Base-by-base conservation (phyloP, 225 moss, liverwort and hornwort species). In the Marchantia polymorpha region DNA sequence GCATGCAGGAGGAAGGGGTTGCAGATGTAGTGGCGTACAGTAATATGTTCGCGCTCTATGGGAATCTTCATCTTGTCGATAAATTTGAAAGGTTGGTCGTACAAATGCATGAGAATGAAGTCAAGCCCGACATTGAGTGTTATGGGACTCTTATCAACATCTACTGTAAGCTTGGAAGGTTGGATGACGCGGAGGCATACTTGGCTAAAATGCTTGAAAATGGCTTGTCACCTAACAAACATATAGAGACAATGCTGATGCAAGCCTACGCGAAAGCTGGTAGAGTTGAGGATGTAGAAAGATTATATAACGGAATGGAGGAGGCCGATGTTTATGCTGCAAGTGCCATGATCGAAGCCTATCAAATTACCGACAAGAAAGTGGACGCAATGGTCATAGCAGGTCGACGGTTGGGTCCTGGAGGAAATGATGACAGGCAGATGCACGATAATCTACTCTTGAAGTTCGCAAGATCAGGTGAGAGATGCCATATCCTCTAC, bases 131-230 rank as follows among this genome's bases (percentile, higher is more conserved):
- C 84, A 86, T 87, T 25, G 81, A 89, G 47, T 93, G 93, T 84
- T 99, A 92, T 72, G 99, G 99, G 72, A 75, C 90, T 39, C 83
- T 99, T 25, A 89, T 99, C 74, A 92, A 99, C 75, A 39, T 92
- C 25, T 92, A 88, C 78, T 92, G 91, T 78, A 94, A 85, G 79
- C 80, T 74, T 51, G 86, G 81, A 72, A 89, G 82, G 82, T 11
- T 92, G 53, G 90, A 91, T 69, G 80, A 90, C 72, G 95, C 92
- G 55, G 85, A 82, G 59, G 79, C 66, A 63, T 82, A 88, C 49
- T 74, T 95, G 61, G 82, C 83, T 75, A 90, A 90, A 79, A 99
- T 99, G 95, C 81, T 75, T 73, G 85, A 87, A 55, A 29, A 85
- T 79, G 99, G 92, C 76, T 70, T 94, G 66, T 72, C 84, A 83